phyloP scores from a whole-genome alignment of 2,329 filamentous ascomycete species.

The Neonectria sp. region DNA sequence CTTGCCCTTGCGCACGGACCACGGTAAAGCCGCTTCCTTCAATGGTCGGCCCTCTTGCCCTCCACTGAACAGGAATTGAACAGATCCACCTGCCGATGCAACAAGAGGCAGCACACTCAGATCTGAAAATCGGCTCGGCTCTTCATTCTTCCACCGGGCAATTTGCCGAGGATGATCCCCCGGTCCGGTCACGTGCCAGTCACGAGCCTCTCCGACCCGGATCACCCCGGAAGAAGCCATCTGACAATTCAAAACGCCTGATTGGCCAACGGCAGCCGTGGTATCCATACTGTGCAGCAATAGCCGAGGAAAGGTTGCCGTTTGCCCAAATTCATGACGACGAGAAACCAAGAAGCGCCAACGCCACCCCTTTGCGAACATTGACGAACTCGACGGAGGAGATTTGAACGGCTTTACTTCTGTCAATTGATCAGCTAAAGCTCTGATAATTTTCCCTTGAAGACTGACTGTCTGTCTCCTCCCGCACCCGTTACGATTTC shows the following conservation, averaged over 20 bases:
- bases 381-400: slow-evolving; percentile 44
- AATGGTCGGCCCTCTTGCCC: not conserved
- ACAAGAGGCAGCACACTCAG: too few species aligned
- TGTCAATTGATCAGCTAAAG: slow-evolving; percentile 45
- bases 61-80: too few species aligned
- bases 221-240: slow-evolving; percentile 49
- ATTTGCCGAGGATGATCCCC: slow-evolving; percentile 39
- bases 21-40: not conserved
- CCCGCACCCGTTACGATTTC: slow-evolving; percentile 42
- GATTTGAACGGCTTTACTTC: slow-evolving; percentile 47
- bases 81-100: too few species aligned
- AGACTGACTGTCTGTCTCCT: slow-evolving; percentile 49
- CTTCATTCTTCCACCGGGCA: slow-evolving; percentile 27
- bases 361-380: slow-evolving; percentile 40
- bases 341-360: slow-evolving; percentile 44
- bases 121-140: not conserved
- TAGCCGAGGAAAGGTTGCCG: slow-evolving; percentile 51
- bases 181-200: slow-evolving; percentile 37
- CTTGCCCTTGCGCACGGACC: slow-evolving; percentile 1
- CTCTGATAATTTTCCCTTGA: slow-evolving; percentile 36
- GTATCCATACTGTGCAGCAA: slow-evolving; percentile 41
- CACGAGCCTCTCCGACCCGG: slow-evolving; percentile 46
- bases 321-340: slow-evolving; percentile 47
- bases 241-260: slow-evolving; percentile 48
- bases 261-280: slow-evolving; percentile 41